A percentile compares a stretch with the other conserved stretches of the same genome.
Evolutionary conservation across 345 rosid genomes (phyloP).

Genomic region (Combretum micranthum): DNA sequence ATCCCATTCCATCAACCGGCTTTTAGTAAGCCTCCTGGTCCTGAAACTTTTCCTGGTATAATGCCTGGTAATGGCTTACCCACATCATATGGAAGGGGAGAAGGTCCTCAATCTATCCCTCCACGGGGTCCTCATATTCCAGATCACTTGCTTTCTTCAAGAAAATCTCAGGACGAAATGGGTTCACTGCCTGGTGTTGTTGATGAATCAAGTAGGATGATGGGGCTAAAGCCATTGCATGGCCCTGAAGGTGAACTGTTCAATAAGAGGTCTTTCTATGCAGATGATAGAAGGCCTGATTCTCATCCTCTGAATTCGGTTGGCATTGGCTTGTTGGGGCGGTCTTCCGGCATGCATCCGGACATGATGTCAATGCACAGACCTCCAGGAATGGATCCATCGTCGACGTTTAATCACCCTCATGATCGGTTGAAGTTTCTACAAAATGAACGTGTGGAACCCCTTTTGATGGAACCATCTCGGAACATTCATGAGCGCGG

Average conservation of each 20-base stretch:
- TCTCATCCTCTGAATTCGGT: slow-evolving; percentile 11
- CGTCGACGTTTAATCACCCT: slow-evolving; percentile 16
- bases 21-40: slow-evolving; percentile 21
- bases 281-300: slow-evolving; percentile 29
- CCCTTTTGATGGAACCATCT: slow-evolving; percentile 23
- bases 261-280: slow-evolving; percentile 21
- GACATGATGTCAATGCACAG: slow-evolving; percentile 30
- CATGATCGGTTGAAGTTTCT: slow-evolving; percentile 31
- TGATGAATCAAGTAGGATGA: slow-evolving; percentile 18
- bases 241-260: slow-evolving; percentile 23
- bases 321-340: slow-evolving; percentile 19
- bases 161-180: slow-evolving; percentile 21
- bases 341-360: slow-evolving; percentile 16
- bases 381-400: slow-evolving; percentile 20
- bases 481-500: slow-evolving; percentile 22
- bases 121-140: slow-evolving; percentile 25
- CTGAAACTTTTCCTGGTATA: slow-evolving; percentile 24
- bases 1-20: slow-evolving; percentile 12
- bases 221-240: slow-evolving; percentile 14
- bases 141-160: slow-evolving; percentile 14
- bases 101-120: slow-evolving; percentile 18
- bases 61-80: slow-evolving; percentile 22
- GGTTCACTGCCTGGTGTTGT: slow-evolving; percentile 9
- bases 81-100: slow-evolving; percentile 28
- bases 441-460: slow-evolving; percentile 27